Percentiles rank a stretch among this genome's conserved stretches.
These are phyloP conservation scores for Penicillium palitans DNA, from an alignment of 2,329 filamentous ascomycete species.

Conservation along the genomic window DNA sequence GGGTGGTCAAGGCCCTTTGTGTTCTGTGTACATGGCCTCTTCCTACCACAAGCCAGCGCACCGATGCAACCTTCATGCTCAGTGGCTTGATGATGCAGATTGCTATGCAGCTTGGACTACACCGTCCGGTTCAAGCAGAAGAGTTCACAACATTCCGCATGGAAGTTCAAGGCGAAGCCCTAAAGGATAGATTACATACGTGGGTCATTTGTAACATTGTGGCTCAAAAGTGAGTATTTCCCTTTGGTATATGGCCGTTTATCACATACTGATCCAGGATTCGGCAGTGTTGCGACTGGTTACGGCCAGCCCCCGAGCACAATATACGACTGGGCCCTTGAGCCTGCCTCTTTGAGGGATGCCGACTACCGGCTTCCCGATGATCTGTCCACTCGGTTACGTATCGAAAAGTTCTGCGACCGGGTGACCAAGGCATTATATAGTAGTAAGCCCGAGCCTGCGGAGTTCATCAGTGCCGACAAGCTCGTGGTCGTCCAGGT, in stretches of 20 bases:
- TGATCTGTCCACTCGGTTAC: conserved; percentile 52
- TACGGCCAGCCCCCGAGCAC: conserved; percentile 65
- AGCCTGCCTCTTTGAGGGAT: conserved; percentile 45
- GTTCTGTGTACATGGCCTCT: conserved; percentile 64
- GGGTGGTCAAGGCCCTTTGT: conserved; percentile 63
- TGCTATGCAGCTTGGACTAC: conserved; percentile 63
- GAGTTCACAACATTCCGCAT: conserved; percentile 51
- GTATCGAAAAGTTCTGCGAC: conserved; percentile 60
- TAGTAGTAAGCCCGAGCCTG: conserved; percentile 55
- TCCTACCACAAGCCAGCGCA: conserved; percentile 60
- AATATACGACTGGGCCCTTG: conserved; percentile 59
- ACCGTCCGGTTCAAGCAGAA: conserved; percentile 62
- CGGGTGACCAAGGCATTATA: conserved; percentile 59
- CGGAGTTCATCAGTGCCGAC: conserved; percentile 48
- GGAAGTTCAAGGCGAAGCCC: conserved; percentile 59
- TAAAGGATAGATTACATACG: conserved; percentile 63
- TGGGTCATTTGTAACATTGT: conserved; percentile 69
- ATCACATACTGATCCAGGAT: conserved; percentile 13
- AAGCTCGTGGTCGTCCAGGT: conserved; percentile 47
- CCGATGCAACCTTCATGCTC: conserved; percentile 64
- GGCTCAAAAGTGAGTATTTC: conserved; percentile 57
- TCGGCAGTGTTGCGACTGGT: conserved; percentile 58
- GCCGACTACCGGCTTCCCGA: conserved; percentile 50
- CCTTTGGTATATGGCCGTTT: not conserved
- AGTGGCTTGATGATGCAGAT: conserved; percentile 66